These are phyloP conservation scores for Leccinum incarnatum DNA, from an alignment of 768 basidiomycete genomes.

Conservation along the genomic window DNA sequence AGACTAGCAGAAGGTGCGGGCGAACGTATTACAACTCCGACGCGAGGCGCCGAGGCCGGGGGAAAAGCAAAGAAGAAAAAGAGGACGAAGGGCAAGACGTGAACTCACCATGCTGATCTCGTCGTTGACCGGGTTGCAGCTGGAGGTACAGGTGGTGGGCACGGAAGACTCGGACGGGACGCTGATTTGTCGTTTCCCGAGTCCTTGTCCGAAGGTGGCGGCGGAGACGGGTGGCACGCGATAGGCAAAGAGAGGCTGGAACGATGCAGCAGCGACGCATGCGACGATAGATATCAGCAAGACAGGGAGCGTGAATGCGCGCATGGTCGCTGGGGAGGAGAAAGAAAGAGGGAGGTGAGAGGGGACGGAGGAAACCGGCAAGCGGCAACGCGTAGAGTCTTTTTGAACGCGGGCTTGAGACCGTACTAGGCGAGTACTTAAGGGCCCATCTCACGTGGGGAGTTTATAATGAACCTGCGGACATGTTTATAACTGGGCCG, in stretches of 20 bases:
- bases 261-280: conserved; percentile 1
- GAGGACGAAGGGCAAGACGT: background rate
- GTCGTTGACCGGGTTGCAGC: conserved; percentile 22
- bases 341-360: conserved; percentile 2
- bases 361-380: background rate
- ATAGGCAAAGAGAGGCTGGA: conserved; percentile 2
- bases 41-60: background rate
- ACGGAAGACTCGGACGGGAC: conserved; percentile 8
- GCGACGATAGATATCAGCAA: conserved; percentile 3
- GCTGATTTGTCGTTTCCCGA: conserved; percentile 19
- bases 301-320: background rate
- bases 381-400: background rate
- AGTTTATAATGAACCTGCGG: background rate
- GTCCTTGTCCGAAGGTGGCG: background rate
- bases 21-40: conserved; percentile 4
- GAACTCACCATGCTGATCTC: conserved; percentile 24
- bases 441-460: background rate
- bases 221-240: background rate
- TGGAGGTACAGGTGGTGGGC: conserved; percentile 25
- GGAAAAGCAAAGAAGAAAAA: background rate
- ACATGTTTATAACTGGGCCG: conserved; percentile 1
- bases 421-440: background rate
- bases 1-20: background rate
- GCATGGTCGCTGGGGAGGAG: conserved; percentile 14
- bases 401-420: background rate